A percentile compares a stretch with the other conserved stretches of the same genome.
Evolutionary conservation across 1,284 basidiomycete species (phyloP).

Genomic region (Tremellales sp.): DNA sequence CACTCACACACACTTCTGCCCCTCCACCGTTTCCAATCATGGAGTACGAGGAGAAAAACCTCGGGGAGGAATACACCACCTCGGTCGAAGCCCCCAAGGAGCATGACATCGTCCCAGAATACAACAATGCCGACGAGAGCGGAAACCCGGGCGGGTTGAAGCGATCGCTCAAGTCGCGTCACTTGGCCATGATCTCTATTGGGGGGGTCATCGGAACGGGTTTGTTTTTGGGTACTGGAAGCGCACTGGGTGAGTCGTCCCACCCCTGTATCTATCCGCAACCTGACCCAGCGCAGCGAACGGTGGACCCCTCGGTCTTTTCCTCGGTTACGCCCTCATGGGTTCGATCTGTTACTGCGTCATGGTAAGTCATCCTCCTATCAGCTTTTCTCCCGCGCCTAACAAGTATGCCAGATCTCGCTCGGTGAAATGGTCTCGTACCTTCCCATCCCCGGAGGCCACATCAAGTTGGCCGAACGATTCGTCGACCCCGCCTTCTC

Average conservation of each 20-base stretch:
- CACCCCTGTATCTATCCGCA: too few species aligned
- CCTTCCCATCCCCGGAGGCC: constrained; percentile 58
- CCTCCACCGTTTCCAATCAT: neutral
- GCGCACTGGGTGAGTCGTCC: too few species aligned
- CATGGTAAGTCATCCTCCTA: constrained; percentile 34
- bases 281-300: too few species aligned
- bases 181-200: constrained; percentile 33
- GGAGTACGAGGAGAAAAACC: constrained; percentile 3
- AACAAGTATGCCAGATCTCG: constrained; percentile 33
- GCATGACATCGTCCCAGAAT: neutral
- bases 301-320: constrained; percentile 50
- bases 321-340: constrained; percentile 45
- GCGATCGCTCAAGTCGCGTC: constrained; percentile 24
- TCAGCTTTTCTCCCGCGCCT: constrained; percentile 13
- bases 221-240: constrained; percentile 22
- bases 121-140: neutral
- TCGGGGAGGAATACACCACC: neutral
- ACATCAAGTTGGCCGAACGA: constrained; percentile 72
- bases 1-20: too few species aligned
- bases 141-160: constrained; percentile 13
- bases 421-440: constrained; percentile 51
- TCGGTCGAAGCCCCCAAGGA: neutral
- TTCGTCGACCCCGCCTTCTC: constrained; percentile 76
- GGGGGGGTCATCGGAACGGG: constrained; percentile 23
- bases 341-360: constrained; percentile 46